Evolutionary conservation across 2,329 filamentous ascomycete species (phyloP).

Genomic region (Talaromyces sp.): DNA sequence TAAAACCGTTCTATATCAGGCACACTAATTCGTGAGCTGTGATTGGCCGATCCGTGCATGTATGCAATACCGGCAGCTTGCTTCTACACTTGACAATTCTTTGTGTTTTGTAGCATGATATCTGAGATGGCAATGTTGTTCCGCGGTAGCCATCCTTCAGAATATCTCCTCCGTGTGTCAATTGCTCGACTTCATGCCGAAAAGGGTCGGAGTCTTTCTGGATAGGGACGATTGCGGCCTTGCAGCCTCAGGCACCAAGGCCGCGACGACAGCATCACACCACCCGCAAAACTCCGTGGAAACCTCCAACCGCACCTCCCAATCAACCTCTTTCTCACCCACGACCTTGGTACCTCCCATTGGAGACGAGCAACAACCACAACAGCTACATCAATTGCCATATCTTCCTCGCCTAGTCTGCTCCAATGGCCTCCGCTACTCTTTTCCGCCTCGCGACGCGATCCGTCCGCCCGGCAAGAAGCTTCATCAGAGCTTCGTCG

Average conservation of each 20-base stretch:
- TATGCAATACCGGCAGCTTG: not conserved
- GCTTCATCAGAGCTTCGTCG: constrained; percentile 63
- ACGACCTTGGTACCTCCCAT: constrained; percentile 15
- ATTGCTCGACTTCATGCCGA: not conserved
- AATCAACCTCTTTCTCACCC: constrained; percentile 13
- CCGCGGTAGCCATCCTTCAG: no score
- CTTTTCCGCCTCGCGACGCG: constrained; percentile 70
- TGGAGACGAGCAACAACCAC: constrained; percentile 17
- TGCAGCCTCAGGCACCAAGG: constrained; percentile 18
- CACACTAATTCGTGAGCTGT: not conserved
- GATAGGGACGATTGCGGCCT: constrained; percentile 13
- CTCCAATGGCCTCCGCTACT: constrained; percentile 62
- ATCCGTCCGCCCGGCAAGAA: constrained; percentile 51
- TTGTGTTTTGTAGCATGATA: not conserved
- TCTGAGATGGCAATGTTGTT: no score
- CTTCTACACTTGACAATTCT: not conserved
- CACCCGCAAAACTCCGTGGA: constrained; percentile 22
- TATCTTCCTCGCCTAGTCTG: constrained; percentile 20
- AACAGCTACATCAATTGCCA: constrained; percentile 10
- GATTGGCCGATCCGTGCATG: not conserved
- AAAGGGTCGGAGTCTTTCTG: not conserved
- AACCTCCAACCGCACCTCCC: constrained; percentile 13
- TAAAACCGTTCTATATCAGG: not conserved
- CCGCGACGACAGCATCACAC: constrained; percentile 15
- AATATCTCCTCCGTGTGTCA: not conserved